Evolutionary conservation across 257 asterid genomes (phyloP), one percentile per base, ranked within the genome.

Genomic region (Rauvolfia tetraphylla): DNA sequence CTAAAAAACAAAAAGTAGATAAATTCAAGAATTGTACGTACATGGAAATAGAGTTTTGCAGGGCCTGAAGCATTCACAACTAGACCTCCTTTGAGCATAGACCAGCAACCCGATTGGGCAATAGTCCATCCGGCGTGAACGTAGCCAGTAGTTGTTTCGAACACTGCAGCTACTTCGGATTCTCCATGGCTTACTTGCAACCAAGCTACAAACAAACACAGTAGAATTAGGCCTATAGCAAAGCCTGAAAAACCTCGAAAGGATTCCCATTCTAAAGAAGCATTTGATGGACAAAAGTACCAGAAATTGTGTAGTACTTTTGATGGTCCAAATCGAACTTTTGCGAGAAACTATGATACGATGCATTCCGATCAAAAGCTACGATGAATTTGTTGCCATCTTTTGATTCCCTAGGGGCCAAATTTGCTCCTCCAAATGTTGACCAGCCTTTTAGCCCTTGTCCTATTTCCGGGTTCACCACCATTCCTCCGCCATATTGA

Each of bases 71-170:
- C 65, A 67, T 83, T 46, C 34, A 81, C 85, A 33, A 56, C 49
- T 1, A 83, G 29, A 7, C 91, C 88, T 48, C 85, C 88, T 72
- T 87, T 85, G 17, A 87, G 77, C 89, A 87, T 85, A 29, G 91
- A 82, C 89, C 89, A 85, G 66, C 91, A 88, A 27, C 88, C 91
- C 0, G 79, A 75, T 7, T 57, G 78, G 5, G 86, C 89, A 12
- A 69, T 62, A 1, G 78, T 74, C 84, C 80, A 80, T 1, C 89
- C 91, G 22, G 74, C 83, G 58, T 36, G 70, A 38, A 49, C 25
- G 7, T 33, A 34, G 44, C 59, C 74, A 1, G 11, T 27, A 22
- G 13, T 41, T 59, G 87, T 81, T 49, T 76, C 76, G 59, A 85
- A 81, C 44, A 36, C 51, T 3, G 84, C 87, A 34, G 75, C 67